Evolutionary conservation across 192 early-diverging fungal genomes (phyloP), one percentile per base, ranked within the genome.

Genomic region (Coemansia sp.): DNA sequence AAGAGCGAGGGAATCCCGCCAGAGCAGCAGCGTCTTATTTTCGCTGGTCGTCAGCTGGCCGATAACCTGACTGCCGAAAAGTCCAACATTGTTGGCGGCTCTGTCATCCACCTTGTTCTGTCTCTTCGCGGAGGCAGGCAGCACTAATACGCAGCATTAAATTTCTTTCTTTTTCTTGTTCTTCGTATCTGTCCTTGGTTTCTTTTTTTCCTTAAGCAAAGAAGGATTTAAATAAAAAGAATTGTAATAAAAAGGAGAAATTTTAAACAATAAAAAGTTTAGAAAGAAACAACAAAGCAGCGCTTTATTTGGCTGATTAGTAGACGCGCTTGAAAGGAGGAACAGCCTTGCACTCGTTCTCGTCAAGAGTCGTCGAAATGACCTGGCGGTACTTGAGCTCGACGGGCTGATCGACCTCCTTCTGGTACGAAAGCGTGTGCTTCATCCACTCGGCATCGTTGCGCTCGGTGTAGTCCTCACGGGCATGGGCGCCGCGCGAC

Each of bases 391-490:
- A 96, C 61, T 78, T 80, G 51, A 98, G 84, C 60, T 82, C 86
- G 50, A 93, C 87, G 11, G 87, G 78, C 50, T 86, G 84, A 57
- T 87, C 86, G 62, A 91, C 79, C 62, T 89, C 89, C 72, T 91
- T 82, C 84, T 94, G 90, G 85, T 88, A 95, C 46, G 97, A 95
- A 49, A 98, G 85, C 58, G 94, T 95, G 85, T 98, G 97, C 87
- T 97, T 97, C 94, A 96, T 95, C 95, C 94, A 98, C 68, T 94
- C 83, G 57, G 83, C 74, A 76, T 98, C 97, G 82, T 96, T 86
- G 74, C 95, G 92, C 6, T 87, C 88, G 47, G 83, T 74, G 72
- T 71, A 97, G 84, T 99, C 97, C 81, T 97, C 94, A 75, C 94
- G 93, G 24, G 94, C 93, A 82, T 99, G 97, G 28, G 95, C 95